Conservation (phyloP, 352 stramenopile genomes). For the Pythium sukuiense region DNA sequence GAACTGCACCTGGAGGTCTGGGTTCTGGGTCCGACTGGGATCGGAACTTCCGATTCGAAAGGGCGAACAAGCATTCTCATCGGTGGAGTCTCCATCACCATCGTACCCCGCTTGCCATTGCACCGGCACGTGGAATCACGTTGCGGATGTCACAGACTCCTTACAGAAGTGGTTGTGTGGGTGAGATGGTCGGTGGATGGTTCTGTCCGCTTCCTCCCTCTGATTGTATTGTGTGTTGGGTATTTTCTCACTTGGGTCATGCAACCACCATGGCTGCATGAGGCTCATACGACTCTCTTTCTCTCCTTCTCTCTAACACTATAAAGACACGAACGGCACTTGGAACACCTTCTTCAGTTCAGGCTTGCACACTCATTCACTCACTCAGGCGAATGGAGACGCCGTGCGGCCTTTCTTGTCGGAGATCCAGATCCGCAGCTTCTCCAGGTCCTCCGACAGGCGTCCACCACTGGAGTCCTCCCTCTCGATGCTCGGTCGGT, state of each 20-base stretch:
- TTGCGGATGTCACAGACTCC: too few relatives aligned
- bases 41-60: background rate
- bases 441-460: slow-evolving; percentile 53
- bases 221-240: background rate
- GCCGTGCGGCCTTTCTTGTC: slow-evolving; percentile 81
- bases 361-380: background rate
- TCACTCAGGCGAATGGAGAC: slow-evolving; percentile 61
- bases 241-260: background rate
- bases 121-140: too few relatives aligned
- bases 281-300: background rate
- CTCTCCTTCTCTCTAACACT: background rate
- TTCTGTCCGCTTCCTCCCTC: background rate
- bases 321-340: background rate
- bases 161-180: background rate
- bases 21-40: background rate
- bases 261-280: background rate
- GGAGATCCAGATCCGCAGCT: slow-evolving; percentile 86
- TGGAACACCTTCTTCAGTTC: background rate
- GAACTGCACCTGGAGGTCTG: background rate
- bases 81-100: too few relatives aligned
- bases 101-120: too few relatives aligned
- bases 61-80: too few relatives aligned
- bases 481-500: slow-evolving; percentile 34
- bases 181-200: background rate
- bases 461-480: slow-evolving; percentile 22